phyloP scores from a whole-genome alignment of 805 yeast species.

The Myxozyma monticola region DNA sequence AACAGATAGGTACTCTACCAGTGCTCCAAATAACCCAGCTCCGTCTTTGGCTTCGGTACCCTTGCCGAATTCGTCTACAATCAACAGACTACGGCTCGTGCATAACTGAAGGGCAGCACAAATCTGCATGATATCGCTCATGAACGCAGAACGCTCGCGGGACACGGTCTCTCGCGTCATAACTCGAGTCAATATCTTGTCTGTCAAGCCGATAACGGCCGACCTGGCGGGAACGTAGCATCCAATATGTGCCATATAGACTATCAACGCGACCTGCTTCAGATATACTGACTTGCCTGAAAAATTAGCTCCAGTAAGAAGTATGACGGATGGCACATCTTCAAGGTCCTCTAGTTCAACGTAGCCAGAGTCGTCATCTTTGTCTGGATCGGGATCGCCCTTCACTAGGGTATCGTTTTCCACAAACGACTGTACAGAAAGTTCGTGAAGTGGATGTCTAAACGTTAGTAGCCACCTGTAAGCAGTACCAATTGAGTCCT shows the following conservation, averaged over 20 bases:
- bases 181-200: conserved; percentile 50
- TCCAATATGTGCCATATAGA: conserved; percentile 55
- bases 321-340: conserved; percentile 28
- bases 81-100: conserved; percentile 46
- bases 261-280: conserved; percentile 50
- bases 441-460: conserved; percentile 53
- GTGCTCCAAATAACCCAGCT: conserved; percentile 47
- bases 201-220: conserved; percentile 51
- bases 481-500: background rate
- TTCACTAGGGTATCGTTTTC: conserved; percentile 45
- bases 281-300: conserved; percentile 57
- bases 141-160: conserved; percentile 49
- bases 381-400: conserved; percentile 35
- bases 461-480: conserved; percentile 31
- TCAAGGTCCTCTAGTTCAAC: conserved; percentile 31
- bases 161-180: conserved; percentile 45
- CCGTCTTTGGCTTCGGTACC: conserved; percentile 49
- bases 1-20: conserved; percentile 37
- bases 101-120: conserved; percentile 44
- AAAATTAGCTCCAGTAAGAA: conserved; percentile 53
- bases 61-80: conserved; percentile 57
- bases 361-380: conserved; percentile 1
- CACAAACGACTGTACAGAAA: conserved; percentile 42
- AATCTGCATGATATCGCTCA: conserved; percentile 51
- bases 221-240: conserved; percentile 53